Base-by-base conservation (phyloP, 2,329 filamentous ascomycete species). In the Colletotrichum camelliae region DNA sequence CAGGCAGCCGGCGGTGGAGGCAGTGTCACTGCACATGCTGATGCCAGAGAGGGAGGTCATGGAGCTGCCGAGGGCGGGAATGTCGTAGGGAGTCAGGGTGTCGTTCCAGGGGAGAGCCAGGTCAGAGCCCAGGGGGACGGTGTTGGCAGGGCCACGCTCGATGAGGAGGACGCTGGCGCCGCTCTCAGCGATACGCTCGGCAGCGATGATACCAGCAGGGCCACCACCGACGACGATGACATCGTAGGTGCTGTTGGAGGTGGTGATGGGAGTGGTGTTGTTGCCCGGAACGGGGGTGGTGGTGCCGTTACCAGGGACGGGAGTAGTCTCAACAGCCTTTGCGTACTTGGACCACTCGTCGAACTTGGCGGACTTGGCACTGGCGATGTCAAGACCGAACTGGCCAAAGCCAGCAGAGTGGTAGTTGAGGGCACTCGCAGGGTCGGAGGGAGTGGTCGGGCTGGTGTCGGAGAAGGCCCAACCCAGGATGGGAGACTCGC, bases 401-500 rank as follows among this genome's bases (percentile, higher is more conserved):
- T 81, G 80, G 4, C 85, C 84, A 48, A 86, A 88, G 1, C 83
- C 83, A 21, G 82, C 83, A 6, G 82, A 81, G 61, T 88, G 87
- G 76, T 86, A 86, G 15, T 80, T 82, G 33, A 88, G 79, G 18
- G 80, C 78, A 4, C 82, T 82, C 18, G 81, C 78, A 3, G 84
- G 72, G 57, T 84, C 81, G 1, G 83, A 80, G 2, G 83, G 81
- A 5, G 80, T 80, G 1, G 79, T 80, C 9, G 85, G 82, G 35
- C 82, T 81, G 9, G 79, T 80, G 9, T 79, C 80, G 7, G 85
- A 84, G 66, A 83, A 83, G 15, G 86, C 86, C 74, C 84, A 88
- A n/a, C 85, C 85, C 21, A 88, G 80, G 27, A 84, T 78, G 48
- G 80, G 78, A 5, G 70, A 78, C 31, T 77, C 77, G 27, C 75